phyloP scores from a whole-genome alignment of 2,329 filamentous ascomycete genomes.

The Rhynchosporium secalis region DNA sequence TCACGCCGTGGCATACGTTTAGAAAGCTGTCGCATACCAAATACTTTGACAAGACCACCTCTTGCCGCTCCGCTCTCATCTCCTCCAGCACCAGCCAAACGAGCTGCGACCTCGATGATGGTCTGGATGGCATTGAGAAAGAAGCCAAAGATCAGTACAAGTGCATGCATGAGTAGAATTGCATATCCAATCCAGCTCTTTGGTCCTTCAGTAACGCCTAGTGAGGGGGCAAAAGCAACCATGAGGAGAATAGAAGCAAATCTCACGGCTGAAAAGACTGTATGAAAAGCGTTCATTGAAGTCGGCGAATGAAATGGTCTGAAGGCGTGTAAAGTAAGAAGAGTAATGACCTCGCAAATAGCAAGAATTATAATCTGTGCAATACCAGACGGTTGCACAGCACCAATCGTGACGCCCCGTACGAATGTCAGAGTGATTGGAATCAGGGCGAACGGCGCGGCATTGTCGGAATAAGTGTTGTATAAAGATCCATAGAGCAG shows the following conservation, averaged over 20 bases:
- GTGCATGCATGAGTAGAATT: conserved; percentile 81
- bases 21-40: conserved; percentile 86
- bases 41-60: conserved; percentile 85
- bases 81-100: conserved; percentile 78
- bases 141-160: conserved; percentile 87
- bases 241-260: conserved; percentile 75
- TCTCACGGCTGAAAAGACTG: conserved; percentile 75
- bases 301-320: conserved; percentile 87
- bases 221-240: conserved; percentile 79
- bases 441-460: conserved; percentile 84
- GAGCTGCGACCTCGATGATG: conserved; percentile 81
- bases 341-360: conserved; percentile 89
- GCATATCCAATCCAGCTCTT: conserved; percentile 96
- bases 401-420: conserved; percentile 86
- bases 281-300: conserved; percentile 96
- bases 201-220: conserved; percentile 73
- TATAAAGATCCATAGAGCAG: conserved; percentile 91
- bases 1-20: conserved; percentile 66
- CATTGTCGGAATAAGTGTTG: conserved; percentile 95
- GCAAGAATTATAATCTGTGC: conserved; percentile 90
- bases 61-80: conserved; percentile 70
- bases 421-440: conserved; percentile 83
- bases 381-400: conserved; percentile 88
- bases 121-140: conserved; percentile 91
- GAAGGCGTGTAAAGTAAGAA: conserved; percentile 85